Base-by-base conservation (phyloP, 1,284 basidiomycete species). In the Mycena citricolor region DNA sequence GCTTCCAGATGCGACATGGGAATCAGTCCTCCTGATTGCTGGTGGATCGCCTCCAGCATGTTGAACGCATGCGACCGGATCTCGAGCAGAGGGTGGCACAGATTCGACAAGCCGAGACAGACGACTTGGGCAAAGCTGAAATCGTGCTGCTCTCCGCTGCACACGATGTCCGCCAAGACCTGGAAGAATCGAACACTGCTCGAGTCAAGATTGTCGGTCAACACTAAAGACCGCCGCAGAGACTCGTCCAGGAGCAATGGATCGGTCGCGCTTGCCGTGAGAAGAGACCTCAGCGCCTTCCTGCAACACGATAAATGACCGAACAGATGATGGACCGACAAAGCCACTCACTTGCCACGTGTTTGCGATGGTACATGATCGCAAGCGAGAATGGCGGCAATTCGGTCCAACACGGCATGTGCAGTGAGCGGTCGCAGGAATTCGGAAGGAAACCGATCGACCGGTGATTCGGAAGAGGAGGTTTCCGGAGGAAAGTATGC, bases 21-120 rank as follows among this genome's bases (percentile, higher is more conserved):
- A 33, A 83, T 66, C 26, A 81, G 64, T 20, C 85, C 78, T 35
- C 71, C 69, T 16, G 72, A 70, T 58, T 83, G 81, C 31, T 81
- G 76, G 50, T 90, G 83, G 32, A 86, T 75, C 14, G 77, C 76
- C 54, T 90, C 83, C n/a, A 94, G 70, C 48, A 91, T 78, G 47
- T 81, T 75, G 61, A 94, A 87, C 1, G 94, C 87, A 35, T 79
- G 78, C n/a, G 78, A 75, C 5, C 94, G 83, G 32, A 87, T 81
- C 22, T 75, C 70, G 2, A 74, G 57, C 23, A 81, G 74, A 2
- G 82, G 79, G 61, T 95, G 89, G 25, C 89, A 88, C 3, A 97
- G 76, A 61, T 95, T 95, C 16, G 89, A 83, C 8, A 97, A 68
- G 0, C 86, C 88, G 4, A 95, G 72, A 56, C 86, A 94, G n/a